A percentile compares a stretch with the other conserved stretches of the same genome.
Evolutionary conservation across 164 flowering plant genomes (phyloP).

Genomic region (grape (Vitis vinifera)): ASM3070453v1 NC_081806.1:7218501-7219000

Average conservation of each 20-base stretch:
- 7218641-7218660: neutral
- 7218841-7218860: neutral
- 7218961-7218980: too few relatives aligned
- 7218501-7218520: too few relatives aligned
- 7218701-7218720: neutral
- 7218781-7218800: slow-evolving; percentile 86
- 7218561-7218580: too few relatives aligned
- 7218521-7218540: too few relatives aligned
- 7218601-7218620: too few relatives aligned
- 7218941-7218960: too few relatives aligned
- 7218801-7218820: slow-evolving; percentile 87
- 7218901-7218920: too few relatives aligned
- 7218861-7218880: neutral
- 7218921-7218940: too few relatives aligned
- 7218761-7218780: slow-evolving; percentile 78
- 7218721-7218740: slow-evolving; percentile 38
- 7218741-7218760: slow-evolving; percentile 94
- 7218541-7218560: too few relatives aligned
- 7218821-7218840: slow-evolving; percentile 83
- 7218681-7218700: neutral
- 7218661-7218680: neutral
- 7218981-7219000: too few relatives aligned
- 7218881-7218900: neutral
- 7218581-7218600: too few relatives aligned
- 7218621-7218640: too few relatives aligned